Evolutionary conservation across 2,329 filamentous ascomycete species (phyloP), one percentile per base, ranked within the genome.

Genomic region (Aspergillus viridinutans): DNA sequence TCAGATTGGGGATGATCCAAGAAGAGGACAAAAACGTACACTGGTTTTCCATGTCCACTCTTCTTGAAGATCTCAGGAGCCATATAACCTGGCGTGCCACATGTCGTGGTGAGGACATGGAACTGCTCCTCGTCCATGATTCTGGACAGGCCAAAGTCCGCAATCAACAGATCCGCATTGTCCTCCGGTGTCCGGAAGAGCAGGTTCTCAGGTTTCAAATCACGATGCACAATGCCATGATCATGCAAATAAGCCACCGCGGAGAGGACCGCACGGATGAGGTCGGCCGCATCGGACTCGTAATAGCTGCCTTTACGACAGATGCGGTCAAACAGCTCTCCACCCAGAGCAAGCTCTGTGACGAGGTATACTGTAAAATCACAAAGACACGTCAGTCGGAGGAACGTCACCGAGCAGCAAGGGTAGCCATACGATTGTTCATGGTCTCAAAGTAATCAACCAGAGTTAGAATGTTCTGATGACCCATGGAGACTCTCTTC

Each of bases 71-170:
- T 99, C 74, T 99, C 94, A 23, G 94, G 94, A 2, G 94, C 94
- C 94, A 99, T 99, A 77, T 99, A 99, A 50, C 94, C 94, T 3
- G 94, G 94, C 1, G 94, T 99, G 58, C 94, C 94, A 73, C 94
- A 99, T 1, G 94, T 99, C 0, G 94, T 99, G 10, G 94, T 99
- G 61, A 99, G 80, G 29, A 97, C 93, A 72, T 97, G 94, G 75
- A 97, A 97, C 72, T 96, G 90, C 76, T 97, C 92, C 76, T 97
- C 94, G 71, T 99, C 94, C 93, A 99, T 97, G 76, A 99, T 97
- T 57, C 94, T 86, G 26, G 89, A 94, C 51, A 99, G 81, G 9
- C 94, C 94, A 74, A 99, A 99, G 73, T 99, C 94, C 60, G 94
- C 94, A 72, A 99, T 99, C 57, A 99, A 80, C 29, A 99, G 83